These are phyloP conservation scores for Podospora didyma DNA, from an alignment of 495 filamentous ascomycete genomes.

Conservation along the genomic window DNA sequence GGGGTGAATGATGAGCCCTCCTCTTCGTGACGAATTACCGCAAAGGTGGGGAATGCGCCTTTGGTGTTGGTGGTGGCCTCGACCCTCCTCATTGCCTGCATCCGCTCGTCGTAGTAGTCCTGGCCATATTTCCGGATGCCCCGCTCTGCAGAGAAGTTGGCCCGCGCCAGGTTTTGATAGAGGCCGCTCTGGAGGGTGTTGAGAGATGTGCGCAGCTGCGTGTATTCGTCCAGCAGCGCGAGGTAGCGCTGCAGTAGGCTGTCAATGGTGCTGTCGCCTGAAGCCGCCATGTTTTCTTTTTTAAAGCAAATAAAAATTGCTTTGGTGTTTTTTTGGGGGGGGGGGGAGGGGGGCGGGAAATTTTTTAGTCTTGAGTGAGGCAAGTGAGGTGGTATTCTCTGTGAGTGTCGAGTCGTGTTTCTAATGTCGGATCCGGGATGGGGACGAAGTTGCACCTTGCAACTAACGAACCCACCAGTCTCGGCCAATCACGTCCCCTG, in stretches of 20 bases:
- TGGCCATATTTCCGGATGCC: slow-evolving; percentile 55
- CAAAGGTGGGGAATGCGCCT: not conserved
- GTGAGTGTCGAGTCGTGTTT: too few species aligned
- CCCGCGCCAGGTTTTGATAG: slow-evolving; percentile 57
- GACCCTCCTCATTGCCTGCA: slow-evolving; percentile 55
- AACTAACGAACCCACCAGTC: too few species aligned
- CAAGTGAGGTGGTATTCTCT: too few species aligned
- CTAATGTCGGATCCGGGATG: too few species aligned
- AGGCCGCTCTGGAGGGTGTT: slow-evolving; percentile 50
- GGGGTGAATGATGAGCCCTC: too few species aligned
- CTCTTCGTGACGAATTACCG: not conserved
- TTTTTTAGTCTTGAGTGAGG: too few species aligned
- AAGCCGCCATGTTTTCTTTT: not conserved
- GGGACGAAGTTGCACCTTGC: too few species aligned
- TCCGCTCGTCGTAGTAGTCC: slow-evolving; percentile 68
- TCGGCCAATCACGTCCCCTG: too few species aligned
- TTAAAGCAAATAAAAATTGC: too few species aligned
- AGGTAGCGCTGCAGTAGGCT: slow-evolving; percentile 66
- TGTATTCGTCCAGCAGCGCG: slow-evolving; percentile 64
- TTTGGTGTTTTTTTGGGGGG: too few species aligned
- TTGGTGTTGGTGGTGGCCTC: slow-evolving; percentile 2
- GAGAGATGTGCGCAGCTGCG: slow-evolving; percentile 53
- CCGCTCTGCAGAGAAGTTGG: slow-evolving; percentile 64
- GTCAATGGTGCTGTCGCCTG: slow-evolving; percentile 48
- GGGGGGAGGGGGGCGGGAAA: too few species aligned